phyloP scores from a whole-genome alignment of 805 yeast species.

The Barnettozyma pratensis region DNA sequence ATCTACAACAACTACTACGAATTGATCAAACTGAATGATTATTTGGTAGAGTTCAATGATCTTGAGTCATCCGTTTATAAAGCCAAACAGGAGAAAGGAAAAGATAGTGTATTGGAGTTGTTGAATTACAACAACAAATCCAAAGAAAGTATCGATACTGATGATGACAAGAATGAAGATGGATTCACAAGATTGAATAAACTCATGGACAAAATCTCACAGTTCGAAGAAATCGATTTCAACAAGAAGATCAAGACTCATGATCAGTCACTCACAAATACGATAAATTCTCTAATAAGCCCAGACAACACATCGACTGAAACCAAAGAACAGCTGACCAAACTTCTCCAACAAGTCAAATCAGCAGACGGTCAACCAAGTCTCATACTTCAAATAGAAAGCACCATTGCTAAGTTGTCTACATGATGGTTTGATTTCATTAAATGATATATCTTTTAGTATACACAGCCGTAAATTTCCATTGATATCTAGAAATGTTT shows the following conservation, averaged over 20 bases:
- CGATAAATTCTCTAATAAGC: neutral
- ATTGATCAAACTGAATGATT: slow-evolving; percentile 59
- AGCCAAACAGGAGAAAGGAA: neutral
- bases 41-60: slow-evolving; percentile 36
- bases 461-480: no score
- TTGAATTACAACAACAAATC: slow-evolving; percentile 3
- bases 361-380: slow-evolving; percentile 4
- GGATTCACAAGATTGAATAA: slow-evolving; percentile 11
- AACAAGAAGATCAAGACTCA: neutral
- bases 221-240: slow-evolving; percentile 12
- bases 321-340: slow-evolving; percentile 3
- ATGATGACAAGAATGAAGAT: slow-evolving; percentile 1
- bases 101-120: slow-evolving; percentile 13
- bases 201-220: slow-evolving; percentile 21
- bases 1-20: slow-evolving; percentile 75
- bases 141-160: neutral
- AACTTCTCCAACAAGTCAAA: slow-evolving; percentile 10
- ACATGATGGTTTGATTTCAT: neutral
- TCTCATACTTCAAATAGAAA: slow-evolving; percentile 5
- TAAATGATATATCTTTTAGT: neutral
- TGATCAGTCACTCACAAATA: neutral
- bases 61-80: slow-evolving; percentile 12
- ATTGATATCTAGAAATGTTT: slow-evolving; percentile 6
- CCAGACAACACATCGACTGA: neutral
- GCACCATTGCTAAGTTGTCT: neutral